A percentile compares a stretch with the other conserved stretches of the same genome.
These are phyloP conservation scores for Austroboletus eburneus DNA, from an alignment of 768 basidiomycete genomes.

Conservation along the genomic window DNA sequence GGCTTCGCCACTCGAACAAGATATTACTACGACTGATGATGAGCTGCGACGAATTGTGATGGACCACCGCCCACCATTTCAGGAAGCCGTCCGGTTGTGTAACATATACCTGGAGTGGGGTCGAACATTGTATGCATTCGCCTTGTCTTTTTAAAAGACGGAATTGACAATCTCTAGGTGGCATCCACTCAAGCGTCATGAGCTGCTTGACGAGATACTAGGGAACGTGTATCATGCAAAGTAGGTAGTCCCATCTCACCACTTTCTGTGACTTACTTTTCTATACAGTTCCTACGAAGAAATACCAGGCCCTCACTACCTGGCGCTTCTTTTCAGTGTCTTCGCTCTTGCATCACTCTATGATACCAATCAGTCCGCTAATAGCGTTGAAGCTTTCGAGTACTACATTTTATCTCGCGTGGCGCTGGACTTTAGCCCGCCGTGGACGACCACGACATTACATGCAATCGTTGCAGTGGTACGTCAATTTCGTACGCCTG, in stretches of 20 bases:
- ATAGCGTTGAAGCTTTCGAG: constrained; percentile 52
- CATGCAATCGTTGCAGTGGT: constrained; percentile 55
- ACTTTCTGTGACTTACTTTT: constrained; percentile 1
- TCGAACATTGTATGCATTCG: constrained; percentile 46
- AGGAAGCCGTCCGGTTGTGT: constrained; percentile 57
- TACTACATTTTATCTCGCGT: constrained; percentile 59
- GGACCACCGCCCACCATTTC: constrained; percentile 47
- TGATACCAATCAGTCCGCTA: constrained; percentile 45
- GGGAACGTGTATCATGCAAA: constrained; percentile 49
- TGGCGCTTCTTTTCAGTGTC: constrained; percentile 61
- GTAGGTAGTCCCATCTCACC: constrained; percentile 29
- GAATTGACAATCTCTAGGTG: constrained; percentile 36
- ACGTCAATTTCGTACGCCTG: constrained; percentile 16
- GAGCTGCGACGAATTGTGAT: constrained; percentile 44
- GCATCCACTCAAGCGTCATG: constrained; percentile 47
- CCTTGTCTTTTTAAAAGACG: background rate
- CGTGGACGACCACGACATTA: constrained; percentile 46
- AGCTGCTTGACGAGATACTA: constrained; percentile 56
- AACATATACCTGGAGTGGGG: constrained; percentile 65
- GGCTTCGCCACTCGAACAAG: constrained; percentile 32
- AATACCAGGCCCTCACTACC: constrained; percentile 43
- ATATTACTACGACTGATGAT: constrained; percentile 26
- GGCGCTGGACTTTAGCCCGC: constrained; percentile 45
- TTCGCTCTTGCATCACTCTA: constrained; percentile 66
- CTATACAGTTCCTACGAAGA: constrained; percentile 36